Base-by-base conservation (phyloP, 495 filamentous ascomycete species). In the Tirmania nivea region DNA sequence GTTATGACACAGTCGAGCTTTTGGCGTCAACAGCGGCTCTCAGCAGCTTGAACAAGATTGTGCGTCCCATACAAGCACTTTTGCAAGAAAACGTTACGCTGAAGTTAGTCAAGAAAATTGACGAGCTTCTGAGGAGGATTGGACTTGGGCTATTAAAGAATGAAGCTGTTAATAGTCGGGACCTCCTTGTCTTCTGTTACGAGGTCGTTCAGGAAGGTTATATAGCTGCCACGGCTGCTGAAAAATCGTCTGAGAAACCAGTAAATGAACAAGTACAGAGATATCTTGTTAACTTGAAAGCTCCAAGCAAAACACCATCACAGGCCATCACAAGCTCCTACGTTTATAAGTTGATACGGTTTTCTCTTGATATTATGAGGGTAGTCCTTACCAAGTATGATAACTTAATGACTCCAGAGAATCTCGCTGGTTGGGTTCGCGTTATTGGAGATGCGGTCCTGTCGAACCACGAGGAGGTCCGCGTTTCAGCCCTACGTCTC, bases 1-100 rank as follows among this genome's bases (percentile, higher is more conserved):
- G 87, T 62, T 92, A 82, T 59, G 90, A 96, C 60, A 93, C 92
- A 4, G 94, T 96, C 84, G 90, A 96, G 61, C 71, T 96, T 52
- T 72, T 96, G 52, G 81, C 90, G 20, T 81, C 78, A 64, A 82
- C 76, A 48, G 77, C 86, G 8, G 86, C 85, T 10, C 69, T 94
- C 35, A 70, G 66, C 35, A 76, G 78, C 52, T 75, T 97, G n/a
- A 75, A 77, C 5, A 74, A 79, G 31, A 75, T 97, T 19, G 70
- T 93, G 54, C 70, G 70, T 48, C 90, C 90, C 7, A 68, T 95
- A 48, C 83, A 84, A 59, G 65, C 75, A 8, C 70, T 96, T 4
- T 69, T 97, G 19, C 71, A 77, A 39, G 84, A 95, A 69, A 92
- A 83, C 63, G 73, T 95, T 56, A 81, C 83, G 59, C 65, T 83